phyloP scores from a whole-genome alignment of 257 asterid genomes.

The Solanum phureja region DNA sequence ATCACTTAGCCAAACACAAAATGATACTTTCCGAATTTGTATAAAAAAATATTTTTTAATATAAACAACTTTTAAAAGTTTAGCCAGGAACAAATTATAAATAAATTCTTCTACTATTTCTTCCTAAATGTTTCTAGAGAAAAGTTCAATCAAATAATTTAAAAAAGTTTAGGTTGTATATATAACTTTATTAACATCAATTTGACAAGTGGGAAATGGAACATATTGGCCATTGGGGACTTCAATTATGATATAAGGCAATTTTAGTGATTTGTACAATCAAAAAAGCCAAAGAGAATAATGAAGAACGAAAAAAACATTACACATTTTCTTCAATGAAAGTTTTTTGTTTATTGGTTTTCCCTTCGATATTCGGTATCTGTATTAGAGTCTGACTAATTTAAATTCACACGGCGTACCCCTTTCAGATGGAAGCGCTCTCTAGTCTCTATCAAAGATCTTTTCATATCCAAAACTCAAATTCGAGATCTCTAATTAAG shows the following conservation, averaged over 20 bases:
- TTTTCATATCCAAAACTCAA: too few species aligned
- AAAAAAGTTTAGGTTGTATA: background rate
- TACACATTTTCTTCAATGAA: background rate
- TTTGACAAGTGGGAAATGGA: background rate
- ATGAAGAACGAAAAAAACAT: background rate
- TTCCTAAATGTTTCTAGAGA: background rate
- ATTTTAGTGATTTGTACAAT: background rate
- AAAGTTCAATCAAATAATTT: background rate
- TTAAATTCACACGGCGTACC: too few species aligned
- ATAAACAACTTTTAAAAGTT: background rate
- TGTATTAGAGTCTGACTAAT: too few species aligned
- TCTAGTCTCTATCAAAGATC: too few species aligned
- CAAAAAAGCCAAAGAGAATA: background rate
- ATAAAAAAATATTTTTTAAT: background rate
- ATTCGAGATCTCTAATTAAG: too few species aligned
- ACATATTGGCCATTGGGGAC: background rate
- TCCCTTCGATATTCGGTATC: too few species aligned
- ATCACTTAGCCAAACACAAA: background rate
- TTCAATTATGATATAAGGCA: background rate
- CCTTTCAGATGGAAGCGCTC: too few species aligned
- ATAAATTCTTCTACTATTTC: background rate
- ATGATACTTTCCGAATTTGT: background rate
- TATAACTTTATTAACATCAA: background rate
- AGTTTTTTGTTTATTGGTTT: background rate
- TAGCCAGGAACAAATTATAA: background rate